Evolutionary conservation across 495 filamentous ascomycete genomes (phyloP).

Genomic region (Penicillium manginii): DNA sequence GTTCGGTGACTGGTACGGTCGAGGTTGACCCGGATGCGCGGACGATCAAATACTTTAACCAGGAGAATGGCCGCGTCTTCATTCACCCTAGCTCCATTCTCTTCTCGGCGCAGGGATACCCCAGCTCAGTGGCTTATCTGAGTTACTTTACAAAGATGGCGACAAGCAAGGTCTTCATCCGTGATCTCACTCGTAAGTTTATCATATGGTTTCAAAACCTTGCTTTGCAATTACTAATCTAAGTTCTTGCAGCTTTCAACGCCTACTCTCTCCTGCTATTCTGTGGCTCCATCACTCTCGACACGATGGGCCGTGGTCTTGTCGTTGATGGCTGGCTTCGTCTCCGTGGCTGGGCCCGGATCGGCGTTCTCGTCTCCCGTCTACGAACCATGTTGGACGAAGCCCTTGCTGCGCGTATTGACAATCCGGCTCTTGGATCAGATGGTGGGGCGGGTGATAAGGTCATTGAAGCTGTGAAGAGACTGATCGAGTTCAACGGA

Average conservation of each 20-base stretch:
- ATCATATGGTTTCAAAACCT: background rate
- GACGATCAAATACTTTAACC: constrained; percentile 88
- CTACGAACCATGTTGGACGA: constrained; percentile 85
- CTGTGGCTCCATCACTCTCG: constrained; percentile 78
- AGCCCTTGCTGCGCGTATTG: constrained; percentile 75
- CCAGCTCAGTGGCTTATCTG: constrained; percentile 69
- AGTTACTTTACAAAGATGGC: constrained; percentile 89
- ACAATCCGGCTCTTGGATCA: constrained; percentile 62
- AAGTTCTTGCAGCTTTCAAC: constrained; percentile 70
- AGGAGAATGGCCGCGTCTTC: constrained; percentile 86
- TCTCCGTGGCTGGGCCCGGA: constrained; percentile 89
- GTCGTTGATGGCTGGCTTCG: constrained; percentile 93
- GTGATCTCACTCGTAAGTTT: constrained; percentile 82
- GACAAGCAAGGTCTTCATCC: constrained; percentile 85
- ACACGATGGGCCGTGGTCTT: constrained; percentile 85
- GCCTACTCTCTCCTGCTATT: constrained; percentile 91
- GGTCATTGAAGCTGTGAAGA: constrained; percentile 75
- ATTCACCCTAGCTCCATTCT: constrained; percentile 86
- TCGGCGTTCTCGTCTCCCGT: constrained; percentile 85
- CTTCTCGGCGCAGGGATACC: constrained; percentile 77
- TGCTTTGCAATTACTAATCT: constrained; percentile 11
- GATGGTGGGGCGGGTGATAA: constrained; percentile 51
- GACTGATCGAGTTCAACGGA: constrained; percentile 85
- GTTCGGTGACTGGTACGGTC: constrained; percentile 80
- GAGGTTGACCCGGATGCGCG: constrained; percentile 91